Percentiles rank a stretch among this genome's conserved stretches.
Evolutionary conservation across 2,329 filamentous ascomycete genomes (phyloP).

Genomic region (Hypoxylon sp.): DNA sequence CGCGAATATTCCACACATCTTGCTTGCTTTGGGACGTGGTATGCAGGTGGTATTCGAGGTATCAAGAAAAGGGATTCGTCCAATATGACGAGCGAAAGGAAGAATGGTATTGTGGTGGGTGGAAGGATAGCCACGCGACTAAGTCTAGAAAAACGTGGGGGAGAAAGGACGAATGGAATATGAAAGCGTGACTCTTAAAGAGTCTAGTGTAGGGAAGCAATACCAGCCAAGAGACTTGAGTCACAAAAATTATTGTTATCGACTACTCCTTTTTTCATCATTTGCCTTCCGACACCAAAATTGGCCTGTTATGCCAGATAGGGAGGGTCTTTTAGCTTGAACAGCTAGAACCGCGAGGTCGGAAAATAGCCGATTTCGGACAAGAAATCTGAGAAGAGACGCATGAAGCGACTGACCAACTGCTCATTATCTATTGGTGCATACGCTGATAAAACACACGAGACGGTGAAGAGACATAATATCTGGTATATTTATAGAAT

Average conservation of each 20-base stretch:
- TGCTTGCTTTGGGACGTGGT: constrained; percentile 62
- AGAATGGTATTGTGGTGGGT: constrained; percentile 13
- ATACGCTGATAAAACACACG: constrained; percentile 9
- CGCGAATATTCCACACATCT: constrained; percentile 97
- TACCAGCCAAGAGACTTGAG: constrained; percentile 27
- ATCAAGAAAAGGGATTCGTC: constrained; percentile 19
- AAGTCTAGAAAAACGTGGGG: constrained; percentile 17
- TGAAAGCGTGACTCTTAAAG: constrained; percentile 11
- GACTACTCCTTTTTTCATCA: constrained; percentile 16
- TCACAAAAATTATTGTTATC: constrained; percentile 34
- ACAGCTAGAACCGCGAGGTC: constrained; percentile 19
- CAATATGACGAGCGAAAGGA: constrained; percentile 2
- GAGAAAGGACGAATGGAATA: constrained; percentile 4
- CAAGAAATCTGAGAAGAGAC: constrained; percentile 16
- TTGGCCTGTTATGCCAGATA: constrained; percentile 7
- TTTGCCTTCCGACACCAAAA: constrained; percentile 21
- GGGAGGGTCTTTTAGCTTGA: constrained; percentile 25
- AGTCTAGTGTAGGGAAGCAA: constrained; percentile 9
- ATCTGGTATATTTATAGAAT: constrained; percentile 5
- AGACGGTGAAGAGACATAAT: constrained; percentile 14
- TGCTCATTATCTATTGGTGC: constrained; percentile 21
- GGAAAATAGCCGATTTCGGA: constrained; percentile 41
- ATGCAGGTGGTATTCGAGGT: constrained; percentile 19
- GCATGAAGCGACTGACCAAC: constrained; percentile 22
- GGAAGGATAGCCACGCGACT: constrained; percentile 19